Conservation (phyloP, 2,329 filamentous ascomycete genomes). For the Aspergillus japonicus region DNA sequence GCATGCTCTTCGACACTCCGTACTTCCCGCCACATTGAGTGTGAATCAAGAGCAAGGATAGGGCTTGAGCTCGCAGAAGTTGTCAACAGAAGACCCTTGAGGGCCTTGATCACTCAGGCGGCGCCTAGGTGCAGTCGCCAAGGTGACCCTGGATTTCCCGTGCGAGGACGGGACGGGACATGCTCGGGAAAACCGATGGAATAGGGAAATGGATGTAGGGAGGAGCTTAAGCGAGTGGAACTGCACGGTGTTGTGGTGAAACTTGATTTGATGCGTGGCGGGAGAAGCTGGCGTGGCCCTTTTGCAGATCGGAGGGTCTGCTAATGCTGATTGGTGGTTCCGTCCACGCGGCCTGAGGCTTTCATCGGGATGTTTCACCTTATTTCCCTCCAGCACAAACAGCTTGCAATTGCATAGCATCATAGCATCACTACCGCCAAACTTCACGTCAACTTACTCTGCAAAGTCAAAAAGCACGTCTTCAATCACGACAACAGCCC, state of each 20-base stretch:
- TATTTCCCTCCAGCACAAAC: background rate
- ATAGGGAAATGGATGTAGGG: background rate
- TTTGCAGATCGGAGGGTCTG: background rate
- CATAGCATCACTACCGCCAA: too few species aligned
- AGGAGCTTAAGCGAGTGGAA: background rate
- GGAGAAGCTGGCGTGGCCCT: conserved; percentile 6
- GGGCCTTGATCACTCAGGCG: background rate
- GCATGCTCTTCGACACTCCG: background rate
- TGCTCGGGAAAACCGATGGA: background rate
- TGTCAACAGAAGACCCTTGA: background rate
- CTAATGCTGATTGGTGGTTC: background rate
- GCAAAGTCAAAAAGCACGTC: too few species aligned
- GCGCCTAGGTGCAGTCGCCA: background rate
- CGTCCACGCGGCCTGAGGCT: background rate
- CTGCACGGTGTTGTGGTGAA: background rate
- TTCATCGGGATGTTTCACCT: conserved; percentile 6
- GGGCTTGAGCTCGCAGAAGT: background rate
- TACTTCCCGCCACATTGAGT: background rate
- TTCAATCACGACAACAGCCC: too few species aligned
- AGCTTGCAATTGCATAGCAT: background rate
- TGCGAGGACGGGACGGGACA: background rate
- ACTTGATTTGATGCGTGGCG: background rate
- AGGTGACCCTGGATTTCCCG: background rate
- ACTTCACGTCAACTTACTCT: too few species aligned
- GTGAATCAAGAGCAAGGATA: background rate